phyloP scores from a whole-genome alignment of 1,284 basidiomycete species.

The Boletus semigastroideus region DNA sequence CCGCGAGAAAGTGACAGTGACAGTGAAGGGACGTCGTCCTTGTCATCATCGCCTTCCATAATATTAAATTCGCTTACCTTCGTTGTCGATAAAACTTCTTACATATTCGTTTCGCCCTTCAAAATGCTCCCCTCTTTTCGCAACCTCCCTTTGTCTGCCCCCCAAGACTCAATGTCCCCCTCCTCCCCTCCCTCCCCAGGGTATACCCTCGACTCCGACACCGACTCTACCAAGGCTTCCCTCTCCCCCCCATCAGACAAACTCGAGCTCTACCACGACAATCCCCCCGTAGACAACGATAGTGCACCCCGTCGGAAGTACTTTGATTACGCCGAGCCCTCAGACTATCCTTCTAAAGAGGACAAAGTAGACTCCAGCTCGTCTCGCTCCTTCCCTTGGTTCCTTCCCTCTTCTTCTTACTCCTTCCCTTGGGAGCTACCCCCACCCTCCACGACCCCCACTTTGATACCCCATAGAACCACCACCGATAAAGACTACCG shows the following conservation, averaged over 20 bases:
- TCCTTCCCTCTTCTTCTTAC: slow-evolving; percentile 3
- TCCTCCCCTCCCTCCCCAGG: background rate
- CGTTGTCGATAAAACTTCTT: slow-evolving; percentile 3
- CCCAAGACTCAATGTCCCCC: slow-evolving; percentile 4
- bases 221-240: slow-evolving; percentile 6
- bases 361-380: background rate
- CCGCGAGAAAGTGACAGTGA: no score
- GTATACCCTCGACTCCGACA: slow-evolving; percentile 11
- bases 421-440: slow-evolving; percentile 27
- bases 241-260: slow-evolving; percentile 2
- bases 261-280: slow-evolving; percentile 7
- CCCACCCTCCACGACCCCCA: slow-evolving; percentile 11
- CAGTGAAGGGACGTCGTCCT: no score
- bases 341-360: slow-evolving; percentile 10
- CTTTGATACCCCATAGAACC: background rate
- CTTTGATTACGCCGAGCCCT: slow-evolving; percentile 20
- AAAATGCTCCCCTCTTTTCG: slow-evolving; percentile 5
- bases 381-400: background rate
- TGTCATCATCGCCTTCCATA: no score
- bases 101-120: slow-evolving; percentile 8
- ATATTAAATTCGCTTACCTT: background rate
- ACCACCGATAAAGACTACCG: slow-evolving; percentile 5
- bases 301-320: slow-evolving; percentile 16
- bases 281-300: slow-evolving; percentile 13
- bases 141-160: background rate